These are phyloP conservation scores for Aegilops bicornis DNA, from an alignment of 176 grass and related monocot genomes.

Conservation along the genomic window DNA sequence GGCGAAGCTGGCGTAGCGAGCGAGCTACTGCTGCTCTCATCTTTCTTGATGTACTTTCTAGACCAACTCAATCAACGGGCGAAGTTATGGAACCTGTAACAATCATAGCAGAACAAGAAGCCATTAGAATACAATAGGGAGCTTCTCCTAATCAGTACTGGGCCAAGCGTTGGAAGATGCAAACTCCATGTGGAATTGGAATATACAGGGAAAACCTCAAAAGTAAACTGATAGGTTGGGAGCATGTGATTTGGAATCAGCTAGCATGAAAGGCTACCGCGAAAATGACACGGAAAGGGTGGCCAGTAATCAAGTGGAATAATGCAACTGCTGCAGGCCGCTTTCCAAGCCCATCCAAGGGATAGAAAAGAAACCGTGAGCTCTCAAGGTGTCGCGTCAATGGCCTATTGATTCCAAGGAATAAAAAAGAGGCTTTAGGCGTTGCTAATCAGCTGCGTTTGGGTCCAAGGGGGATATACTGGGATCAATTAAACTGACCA, in stretches of 20 bases:
- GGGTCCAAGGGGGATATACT: background rate
- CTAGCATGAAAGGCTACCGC: background rate
- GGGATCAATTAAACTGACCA: background rate
- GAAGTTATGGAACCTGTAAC: conserved; percentile 26
- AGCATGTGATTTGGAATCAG: conserved; percentile 23
- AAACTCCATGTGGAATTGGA: conserved; percentile 17
- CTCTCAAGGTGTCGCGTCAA: background rate
- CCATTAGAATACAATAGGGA: background rate
- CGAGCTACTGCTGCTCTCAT: conserved; percentile 61
- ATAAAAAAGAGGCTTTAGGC: background rate
- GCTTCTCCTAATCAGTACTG: background rate
- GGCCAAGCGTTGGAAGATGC: background rate
- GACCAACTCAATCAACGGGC: conserved; percentile 5
- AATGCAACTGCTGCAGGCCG: background rate
- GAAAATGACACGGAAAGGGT: conserved; percentile 19
- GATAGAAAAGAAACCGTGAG: background rate
- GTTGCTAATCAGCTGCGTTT: background rate
- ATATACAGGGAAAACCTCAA: background rate
- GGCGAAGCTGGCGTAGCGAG: conserved; percentile 49
- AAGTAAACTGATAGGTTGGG: conserved; percentile 22
- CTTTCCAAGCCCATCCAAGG: background rate
- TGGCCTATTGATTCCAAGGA: background rate
- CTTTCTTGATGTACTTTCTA: conserved; percentile 23
- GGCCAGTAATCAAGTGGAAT: background rate
- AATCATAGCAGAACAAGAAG: conserved; percentile 8